Percentiles rank a stretch among this genome's conserved stretches.
phyloP scores from a whole-genome alignment of 1,284 basidiomycete species.

The Ceratobasidium sp. region DNA sequence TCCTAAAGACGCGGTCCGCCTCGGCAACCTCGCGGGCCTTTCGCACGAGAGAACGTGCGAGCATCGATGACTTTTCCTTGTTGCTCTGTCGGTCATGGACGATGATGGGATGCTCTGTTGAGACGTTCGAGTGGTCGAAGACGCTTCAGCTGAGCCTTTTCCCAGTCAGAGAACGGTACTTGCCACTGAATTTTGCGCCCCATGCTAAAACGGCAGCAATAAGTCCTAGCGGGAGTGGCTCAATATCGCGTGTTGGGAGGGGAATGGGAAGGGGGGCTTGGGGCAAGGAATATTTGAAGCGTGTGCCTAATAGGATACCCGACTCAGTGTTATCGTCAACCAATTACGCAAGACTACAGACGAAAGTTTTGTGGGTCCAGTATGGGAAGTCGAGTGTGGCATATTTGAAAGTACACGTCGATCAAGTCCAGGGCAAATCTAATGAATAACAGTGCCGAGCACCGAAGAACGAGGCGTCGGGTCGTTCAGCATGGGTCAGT shows the following conservation, averaged over 20 bases:
- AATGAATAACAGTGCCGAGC: slow-evolving; percentile 46
- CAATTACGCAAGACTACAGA: slow-evolving; percentile 83
- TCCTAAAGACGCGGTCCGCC: slow-evolving; percentile 82
- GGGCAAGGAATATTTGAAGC: slow-evolving; percentile 47
- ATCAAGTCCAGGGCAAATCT: slow-evolving; percentile 90
- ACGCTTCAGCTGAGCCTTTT: slow-evolving; percentile 11
- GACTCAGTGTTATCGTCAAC: slow-evolving; percentile 68
- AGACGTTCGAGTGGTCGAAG: background rate
- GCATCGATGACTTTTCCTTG: slow-evolving; percentile 50
- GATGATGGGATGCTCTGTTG: slow-evolving; percentile 83
- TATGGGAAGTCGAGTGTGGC: slow-evolving; percentile 50
- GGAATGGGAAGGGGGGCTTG: slow-evolving; percentile 41
- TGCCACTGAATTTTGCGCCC: slow-evolving; percentile 81
- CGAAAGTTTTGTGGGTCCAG: slow-evolving; percentile 55
- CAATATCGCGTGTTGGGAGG: slow-evolving; percentile 53
- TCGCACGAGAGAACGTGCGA: slow-evolving; percentile 74
- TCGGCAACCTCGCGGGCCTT: slow-evolving; percentile 87
- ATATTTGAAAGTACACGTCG: slow-evolving; percentile 81
- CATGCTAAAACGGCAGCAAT: slow-evolving; percentile 91
- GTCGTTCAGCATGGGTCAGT: slow-evolving; percentile 48
- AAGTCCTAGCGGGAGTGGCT: slow-evolving; percentile 74
- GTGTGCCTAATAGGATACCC: slow-evolving; percentile 52
- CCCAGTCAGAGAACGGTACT: background rate
- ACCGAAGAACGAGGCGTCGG: slow-evolving; percentile 44
- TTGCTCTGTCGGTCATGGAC: slow-evolving; percentile 80